Conservation (phyloP, 495 filamentous ascomycete species). For the Penicillium ucsense region DNA sequence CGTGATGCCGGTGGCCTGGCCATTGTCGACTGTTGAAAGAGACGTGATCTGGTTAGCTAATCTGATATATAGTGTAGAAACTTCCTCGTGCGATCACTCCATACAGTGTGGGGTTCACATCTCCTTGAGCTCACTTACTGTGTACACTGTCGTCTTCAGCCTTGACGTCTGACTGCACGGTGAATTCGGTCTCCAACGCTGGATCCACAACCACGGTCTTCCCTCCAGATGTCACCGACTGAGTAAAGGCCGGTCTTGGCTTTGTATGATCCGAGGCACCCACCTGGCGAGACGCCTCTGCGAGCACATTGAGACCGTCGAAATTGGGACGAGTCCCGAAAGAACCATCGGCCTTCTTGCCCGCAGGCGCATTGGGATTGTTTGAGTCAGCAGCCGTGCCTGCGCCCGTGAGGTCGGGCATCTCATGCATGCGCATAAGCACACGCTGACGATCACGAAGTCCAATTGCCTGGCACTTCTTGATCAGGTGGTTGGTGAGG, state of each 20-base stretch:
- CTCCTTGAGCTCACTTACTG: conserved; percentile 4
- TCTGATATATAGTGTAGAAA: too few relatives aligned
- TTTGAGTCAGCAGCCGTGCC: conserved; percentile 20
- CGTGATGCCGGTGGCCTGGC: conserved; percentile 19
- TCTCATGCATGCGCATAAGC: conserved; percentile 47
- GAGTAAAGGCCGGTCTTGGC: conserved; percentile 32
- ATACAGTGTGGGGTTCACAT: background rate
- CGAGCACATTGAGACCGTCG: conserved; percentile 68
- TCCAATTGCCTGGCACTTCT: conserved; percentile 68
- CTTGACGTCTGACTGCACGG: conserved; percentile 22
- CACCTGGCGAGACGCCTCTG: conserved; percentile 70
- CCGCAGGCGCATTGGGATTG: conserved; percentile 24
- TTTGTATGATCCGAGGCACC: conserved; percentile 39
- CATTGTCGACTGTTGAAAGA: conserved; percentile 7
- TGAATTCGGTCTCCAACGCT: conserved; percentile 38
- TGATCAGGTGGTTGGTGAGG: conserved; percentile 65
- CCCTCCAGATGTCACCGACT: conserved; percentile 38
- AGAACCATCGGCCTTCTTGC: conserved; percentile 25
- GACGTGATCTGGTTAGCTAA: too few relatives aligned
- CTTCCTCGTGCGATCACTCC: too few relatives aligned
- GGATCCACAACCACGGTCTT: conserved; percentile 41
- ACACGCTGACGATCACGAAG: conserved; percentile 57
- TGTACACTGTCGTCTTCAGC: conserved; percentile 21
- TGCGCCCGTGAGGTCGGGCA: conserved; percentile 29
- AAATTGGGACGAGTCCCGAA: conserved; percentile 46